phyloP scores from a whole-genome alignment of 768 basidiomycete genomes.

The Pilatotrama ljubarskyi region DNA sequence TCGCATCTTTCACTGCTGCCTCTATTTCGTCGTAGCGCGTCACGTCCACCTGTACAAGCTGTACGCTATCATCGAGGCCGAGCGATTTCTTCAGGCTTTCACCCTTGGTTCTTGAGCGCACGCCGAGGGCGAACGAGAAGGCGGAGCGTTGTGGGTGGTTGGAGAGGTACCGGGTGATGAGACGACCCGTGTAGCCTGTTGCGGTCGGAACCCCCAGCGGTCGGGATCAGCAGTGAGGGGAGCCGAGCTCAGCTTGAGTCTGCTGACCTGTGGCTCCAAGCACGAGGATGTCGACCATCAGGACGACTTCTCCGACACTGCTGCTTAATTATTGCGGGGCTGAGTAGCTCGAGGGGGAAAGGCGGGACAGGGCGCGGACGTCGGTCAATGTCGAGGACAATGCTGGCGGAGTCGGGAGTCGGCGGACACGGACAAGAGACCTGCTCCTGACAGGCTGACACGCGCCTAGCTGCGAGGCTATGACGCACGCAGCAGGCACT shows the following conservation, averaged over 20 bases:
- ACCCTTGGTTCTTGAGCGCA: conserved; percentile 65
- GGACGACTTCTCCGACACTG: background rate
- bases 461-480: no score
- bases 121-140: conserved; percentile 72
- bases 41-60: conserved; percentile 58
- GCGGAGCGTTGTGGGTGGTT: conserved; percentile 55
- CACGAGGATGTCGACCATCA: conserved; percentile 61
- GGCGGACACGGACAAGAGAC: no score
- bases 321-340: no score
- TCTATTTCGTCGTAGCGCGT: conserved; percentile 54
- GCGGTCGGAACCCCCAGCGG: background rate
- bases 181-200: conserved; percentile 66
- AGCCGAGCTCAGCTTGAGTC: background rate
- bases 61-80: conserved; percentile 43
- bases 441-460: no score
- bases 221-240: background rate
- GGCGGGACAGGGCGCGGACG: background rate
- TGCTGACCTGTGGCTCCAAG: conserved; percentile 64
- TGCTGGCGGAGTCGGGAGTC: no score
- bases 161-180: conserved; percentile 67
- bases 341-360: background rate
- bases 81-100: conserved; percentile 50
- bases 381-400: no score
- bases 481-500: no score
- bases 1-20: conserved; percentile 51